Percentiles rank a stretch among this genome's conserved stretches.
These are phyloP conservation scores for Asterophora lycoperdoides DNA, from an alignment of 768 basidiomycete genomes.

Conservation along the genomic window DNA sequence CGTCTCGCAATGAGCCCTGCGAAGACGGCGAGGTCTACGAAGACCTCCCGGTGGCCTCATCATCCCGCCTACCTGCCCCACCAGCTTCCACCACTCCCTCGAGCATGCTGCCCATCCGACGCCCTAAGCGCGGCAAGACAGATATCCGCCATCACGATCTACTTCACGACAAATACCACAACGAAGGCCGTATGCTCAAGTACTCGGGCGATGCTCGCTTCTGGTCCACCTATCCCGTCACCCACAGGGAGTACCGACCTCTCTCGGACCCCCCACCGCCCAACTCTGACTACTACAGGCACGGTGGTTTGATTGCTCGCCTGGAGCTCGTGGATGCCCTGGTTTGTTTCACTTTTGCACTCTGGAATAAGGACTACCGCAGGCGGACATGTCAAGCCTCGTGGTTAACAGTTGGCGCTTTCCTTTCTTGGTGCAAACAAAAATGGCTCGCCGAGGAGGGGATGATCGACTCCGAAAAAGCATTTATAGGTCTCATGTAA, in stretches of 20 bases:
- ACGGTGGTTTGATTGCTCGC: conserved; percentile 70
- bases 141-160: conserved; percentile 46
- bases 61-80: conserved; percentile 21
- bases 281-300: conserved; percentile 69
- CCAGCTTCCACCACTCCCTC: conserved; percentile 25
- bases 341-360: conserved; percentile 76
- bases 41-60: conserved; percentile 31
- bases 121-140: conserved; percentile 60
- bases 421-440: conserved; percentile 66
- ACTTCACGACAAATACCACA: conserved; percentile 67
- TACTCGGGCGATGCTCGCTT: conserved; percentile 80
- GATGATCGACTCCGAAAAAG: conserved; percentile 49
- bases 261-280: conserved; percentile 59
- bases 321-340: conserved; percentile 80
- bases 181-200: conserved; percentile 69
- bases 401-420: conserved; percentile 67
- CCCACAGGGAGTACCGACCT: conserved; percentile 61
- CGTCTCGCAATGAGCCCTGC: conserved; percentile 39
- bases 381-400: conserved; percentile 50
- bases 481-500: conserved; percentile 80
- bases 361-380: conserved; percentile 74
- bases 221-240: conserved; percentile 65
- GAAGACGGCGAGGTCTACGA: conserved; percentile 56
- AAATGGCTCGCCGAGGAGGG: conserved; percentile 59
- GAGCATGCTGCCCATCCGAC: conserved; percentile 54